These are phyloP conservation scores for Streptanthus diversifolius DNA, from an alignment of 345 rosid species.

Conservation along the genomic window DNA sequence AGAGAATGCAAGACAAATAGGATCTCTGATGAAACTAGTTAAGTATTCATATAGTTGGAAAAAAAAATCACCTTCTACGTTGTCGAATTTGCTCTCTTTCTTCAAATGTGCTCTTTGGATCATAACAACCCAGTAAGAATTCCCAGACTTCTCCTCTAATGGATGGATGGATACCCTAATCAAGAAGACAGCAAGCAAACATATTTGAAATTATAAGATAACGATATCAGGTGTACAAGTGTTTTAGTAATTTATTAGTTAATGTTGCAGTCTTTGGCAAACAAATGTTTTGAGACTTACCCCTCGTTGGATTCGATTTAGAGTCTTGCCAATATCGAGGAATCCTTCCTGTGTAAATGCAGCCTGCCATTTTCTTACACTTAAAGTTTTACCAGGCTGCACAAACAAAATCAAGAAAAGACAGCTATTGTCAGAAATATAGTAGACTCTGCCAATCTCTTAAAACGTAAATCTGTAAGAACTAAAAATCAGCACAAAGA, in stretches of 20 bases:
- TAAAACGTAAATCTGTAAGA: background rate
- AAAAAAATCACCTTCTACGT: conserved; percentile 61
- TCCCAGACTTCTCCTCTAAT: conserved; percentile 99
- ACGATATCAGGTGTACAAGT: background rate
- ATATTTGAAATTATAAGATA: background rate
- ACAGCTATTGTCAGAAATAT: background rate
- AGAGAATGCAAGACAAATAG: background rate
- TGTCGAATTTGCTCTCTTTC: conserved; percentile 80
- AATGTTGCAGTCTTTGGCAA: background rate
- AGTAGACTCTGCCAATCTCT: background rate
- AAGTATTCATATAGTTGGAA: background rate
- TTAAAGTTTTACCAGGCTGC: conserved; percentile 97
- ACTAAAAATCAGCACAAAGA: background rate
- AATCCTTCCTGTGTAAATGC: conserved; percentile 75
- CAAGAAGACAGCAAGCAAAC: conserved; percentile 19
- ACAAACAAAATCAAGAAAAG: conserved; percentile 9
- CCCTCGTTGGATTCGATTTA: conserved; percentile 77
- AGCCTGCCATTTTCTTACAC: conserved; percentile 95
- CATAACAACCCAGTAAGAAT: conserved; percentile 91
- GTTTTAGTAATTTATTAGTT: background rate
- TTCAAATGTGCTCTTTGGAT: conserved; percentile 79
- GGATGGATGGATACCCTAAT: conserved; percentile 89
- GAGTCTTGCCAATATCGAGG: conserved; percentile 78
- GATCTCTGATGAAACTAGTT: background rate
- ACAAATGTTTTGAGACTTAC: conserved; percentile 34